A percentile compares a stretch with the other conserved stretches of the same genome.
Conservation (phyloP, 148 eudicot species). For the Chenopodium berlandieri region DNA sequence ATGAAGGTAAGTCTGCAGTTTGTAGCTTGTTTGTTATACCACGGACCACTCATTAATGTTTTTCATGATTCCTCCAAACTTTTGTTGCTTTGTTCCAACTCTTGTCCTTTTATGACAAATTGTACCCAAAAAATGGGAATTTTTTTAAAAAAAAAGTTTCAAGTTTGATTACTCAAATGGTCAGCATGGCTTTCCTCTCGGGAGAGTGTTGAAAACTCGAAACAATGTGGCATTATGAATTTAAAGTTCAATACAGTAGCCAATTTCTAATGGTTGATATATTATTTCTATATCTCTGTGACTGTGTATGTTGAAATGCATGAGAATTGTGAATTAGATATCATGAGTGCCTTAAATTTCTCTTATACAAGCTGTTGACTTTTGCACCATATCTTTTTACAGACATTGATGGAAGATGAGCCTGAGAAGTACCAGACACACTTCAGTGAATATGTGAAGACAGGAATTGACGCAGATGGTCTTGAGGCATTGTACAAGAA, state of each 20-base stretch:
- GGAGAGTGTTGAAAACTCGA: not conserved
- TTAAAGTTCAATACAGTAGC: not conserved
- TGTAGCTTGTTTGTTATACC: not conserved
- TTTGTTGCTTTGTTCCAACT: not conserved
- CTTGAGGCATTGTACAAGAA: constrained; percentile 60
- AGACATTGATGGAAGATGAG: constrained; percentile 65
- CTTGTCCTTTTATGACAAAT: not conserved
- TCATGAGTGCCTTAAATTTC: not conserved
- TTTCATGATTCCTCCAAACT: not conserved
- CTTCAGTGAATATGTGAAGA: constrained; percentile 50
- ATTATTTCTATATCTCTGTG: not conserved
- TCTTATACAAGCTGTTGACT: not conserved
- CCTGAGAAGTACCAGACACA: constrained; percentile 72
- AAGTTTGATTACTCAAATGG: not conserved
- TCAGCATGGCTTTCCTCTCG: not conserved
- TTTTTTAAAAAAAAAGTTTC: not conserved
- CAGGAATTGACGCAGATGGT: constrained; percentile 50
- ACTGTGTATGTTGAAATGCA: not conserved
- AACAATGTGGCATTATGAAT: not conserved
- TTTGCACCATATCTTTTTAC: not conserved
- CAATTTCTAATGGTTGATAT: not conserved
- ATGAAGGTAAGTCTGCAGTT: constrained; percentile 40
- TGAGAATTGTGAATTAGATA: not conserved
- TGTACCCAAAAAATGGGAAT: not conserved
- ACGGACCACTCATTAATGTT: not conserved